Conservation (phyloP, 2,329 filamentous ascomycete genomes). For the Aspergillus quadricinctus region DNA sequence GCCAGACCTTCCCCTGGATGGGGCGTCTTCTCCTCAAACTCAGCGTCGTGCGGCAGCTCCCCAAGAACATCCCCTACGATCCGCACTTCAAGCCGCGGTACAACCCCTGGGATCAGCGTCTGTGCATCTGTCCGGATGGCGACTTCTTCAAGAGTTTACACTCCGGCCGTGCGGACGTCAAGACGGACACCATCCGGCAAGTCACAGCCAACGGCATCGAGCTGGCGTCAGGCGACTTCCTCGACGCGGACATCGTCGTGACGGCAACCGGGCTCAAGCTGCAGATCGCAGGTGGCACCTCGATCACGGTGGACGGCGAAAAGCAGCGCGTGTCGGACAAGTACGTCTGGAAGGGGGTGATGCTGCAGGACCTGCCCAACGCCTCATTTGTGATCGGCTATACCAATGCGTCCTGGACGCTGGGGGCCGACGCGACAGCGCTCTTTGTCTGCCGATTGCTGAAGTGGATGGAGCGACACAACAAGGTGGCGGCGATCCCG, state of each 20-base stretch:
- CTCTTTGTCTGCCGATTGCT: slow-evolving; percentile 36
- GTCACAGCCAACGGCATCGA: slow-evolving; percentile 49
- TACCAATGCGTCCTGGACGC: slow-evolving; percentile 43
- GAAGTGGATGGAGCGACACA: slow-evolving; percentile 25
- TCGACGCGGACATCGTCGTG: slow-evolving; percentile 42
- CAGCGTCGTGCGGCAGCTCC: slow-evolving; percentile 49
- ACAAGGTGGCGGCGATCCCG: slow-evolving; percentile 26
- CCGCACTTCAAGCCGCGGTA: slow-evolving; percentile 63
- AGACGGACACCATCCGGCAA: slow-evolving; percentile 51
- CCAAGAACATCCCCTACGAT: slow-evolving; percentile 50
- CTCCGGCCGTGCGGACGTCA: slow-evolving; percentile 49
- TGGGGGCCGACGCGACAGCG: slow-evolving; percentile 43
- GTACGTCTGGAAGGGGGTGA: slow-evolving; percentile 41
- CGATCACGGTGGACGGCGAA: slow-evolving; percentile 35
- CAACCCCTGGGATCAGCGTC: slow-evolving; percentile 67
- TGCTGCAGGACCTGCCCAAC: slow-evolving; percentile 45
- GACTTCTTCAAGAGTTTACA: slow-evolving; percentile 55
- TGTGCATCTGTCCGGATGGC: slow-evolving; percentile 64
- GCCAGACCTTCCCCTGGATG: slow-evolving; percentile 50
- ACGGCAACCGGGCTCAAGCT: slow-evolving; percentile 44
- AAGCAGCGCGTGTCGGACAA: slow-evolving; percentile 31
- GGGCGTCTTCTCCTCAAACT: slow-evolving; percentile 47
- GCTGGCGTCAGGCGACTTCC: slow-evolving; percentile 40
- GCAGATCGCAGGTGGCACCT: slow-evolving; percentile 34
- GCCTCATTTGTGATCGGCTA: slow-evolving; percentile 41